Conservation (phyloP, 2,329 filamentous ascomycete genomes). For the Aspergillus oerlinghausenensis region DNA sequence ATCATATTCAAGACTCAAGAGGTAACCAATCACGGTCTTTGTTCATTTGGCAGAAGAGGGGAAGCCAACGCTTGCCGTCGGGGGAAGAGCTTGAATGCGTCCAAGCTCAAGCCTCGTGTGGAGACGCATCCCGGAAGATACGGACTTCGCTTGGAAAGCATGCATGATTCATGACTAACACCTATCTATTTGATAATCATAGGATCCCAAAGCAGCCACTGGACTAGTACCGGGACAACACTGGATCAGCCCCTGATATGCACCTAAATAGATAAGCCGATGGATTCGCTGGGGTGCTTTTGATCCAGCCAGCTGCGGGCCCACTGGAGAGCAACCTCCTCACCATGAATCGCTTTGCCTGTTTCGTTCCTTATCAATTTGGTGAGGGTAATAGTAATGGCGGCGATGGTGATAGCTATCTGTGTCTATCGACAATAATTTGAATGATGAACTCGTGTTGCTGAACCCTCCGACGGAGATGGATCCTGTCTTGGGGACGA, state of each 20-base stretch:
- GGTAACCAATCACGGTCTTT: background rate
- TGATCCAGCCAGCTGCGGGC: background rate
- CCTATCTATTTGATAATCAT: no score
- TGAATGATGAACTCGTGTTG: no score
- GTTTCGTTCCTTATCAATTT: background rate
- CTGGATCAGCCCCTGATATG: background rate
- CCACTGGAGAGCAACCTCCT: background rate
- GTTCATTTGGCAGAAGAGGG: background rate
- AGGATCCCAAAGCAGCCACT: no score
- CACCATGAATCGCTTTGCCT: background rate
- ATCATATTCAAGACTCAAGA: background rate
- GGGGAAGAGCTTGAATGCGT: background rate
- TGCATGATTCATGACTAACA: no score
- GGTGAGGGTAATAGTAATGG: background rate
- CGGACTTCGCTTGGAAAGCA: background rate
- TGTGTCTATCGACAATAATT: no score
- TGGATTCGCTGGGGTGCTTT: background rate
- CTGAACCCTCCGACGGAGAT: background rate
- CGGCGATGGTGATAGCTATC: background rate
- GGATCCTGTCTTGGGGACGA: background rate
- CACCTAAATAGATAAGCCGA: background rate
- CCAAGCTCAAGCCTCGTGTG: background rate
- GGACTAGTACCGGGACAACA: background rate
- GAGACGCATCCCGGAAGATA: background rate
- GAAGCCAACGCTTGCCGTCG: background rate